Evolutionary conservation across 768 basidiomycete genomes (phyloP), one percentile per base, ranked within the genome.

Genomic region (Multifurca ochricompacta): DNA sequence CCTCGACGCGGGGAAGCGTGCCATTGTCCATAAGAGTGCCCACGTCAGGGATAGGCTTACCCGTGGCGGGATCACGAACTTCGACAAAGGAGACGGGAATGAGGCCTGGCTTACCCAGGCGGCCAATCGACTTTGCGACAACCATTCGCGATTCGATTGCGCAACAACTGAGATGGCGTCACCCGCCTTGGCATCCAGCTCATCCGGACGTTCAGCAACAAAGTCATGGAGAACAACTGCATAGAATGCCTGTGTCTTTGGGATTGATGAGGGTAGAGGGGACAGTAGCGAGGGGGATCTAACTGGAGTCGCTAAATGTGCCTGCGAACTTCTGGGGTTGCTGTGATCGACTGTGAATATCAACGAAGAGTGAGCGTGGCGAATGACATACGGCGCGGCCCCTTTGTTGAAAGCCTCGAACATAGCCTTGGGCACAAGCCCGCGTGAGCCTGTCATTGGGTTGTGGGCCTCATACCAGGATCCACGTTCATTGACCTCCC

Each of bases 111-210:
- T 94, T 86, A 28, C 96, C 95, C 18, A 99, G 80, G 51, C 82
- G 79, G 36, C 93, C 92, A 64, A 99, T 99, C 11, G 95, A 92
- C 70, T 99, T 99, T 25, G 96, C 96, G 44, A 99, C 96, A 69
- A 98, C 96, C 96, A 99, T 69, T 99, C 96, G 60, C 92, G 91
- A 66, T 98, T 99, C n/a, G 94, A 97, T 69, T 98, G 96, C 0
- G 96, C 96, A 53, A 98, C 96, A 56, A 99, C 91, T 16, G 94
- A 88, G 66, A 99, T 90, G 7, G 90, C 78, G 64, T 99, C 96
- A 32, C 94, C 95, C 0, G 85, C 80, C 64, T 87, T 92, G 1
- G 95, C 95, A 57, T 95, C 94, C 42, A 99, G 82, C 65, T 99
- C 96, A 67, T 99, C 96, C 4, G 90, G 80, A 41, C 96, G 81